Conservation (phyloP, 2,329 filamentous ascomycete genomes). For the Paracamarosporium sp. region DNA sequence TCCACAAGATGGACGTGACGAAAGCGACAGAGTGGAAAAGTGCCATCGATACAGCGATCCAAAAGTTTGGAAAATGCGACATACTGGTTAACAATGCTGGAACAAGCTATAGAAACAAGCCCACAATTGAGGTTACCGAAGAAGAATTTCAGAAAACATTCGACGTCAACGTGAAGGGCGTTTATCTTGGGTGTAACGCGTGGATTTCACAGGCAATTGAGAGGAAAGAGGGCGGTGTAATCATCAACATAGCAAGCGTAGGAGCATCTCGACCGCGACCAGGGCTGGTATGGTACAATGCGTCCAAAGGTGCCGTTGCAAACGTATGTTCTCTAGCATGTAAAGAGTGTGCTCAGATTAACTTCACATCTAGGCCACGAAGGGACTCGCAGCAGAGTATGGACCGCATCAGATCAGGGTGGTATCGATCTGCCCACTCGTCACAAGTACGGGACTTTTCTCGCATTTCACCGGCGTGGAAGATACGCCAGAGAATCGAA, state of each 20-base stretch:
- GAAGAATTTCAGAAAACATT: conserved; percentile 72
- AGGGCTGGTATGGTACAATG: conserved; percentile 40
- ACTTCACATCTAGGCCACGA: conserved; percentile 55
- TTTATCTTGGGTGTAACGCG: conserved; percentile 67
- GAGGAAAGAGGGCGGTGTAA: conserved; percentile 63
- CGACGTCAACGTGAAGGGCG: conserved; percentile 71
- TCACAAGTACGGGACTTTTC: conserved; percentile 71
- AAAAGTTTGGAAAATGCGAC: conserved; percentile 63
- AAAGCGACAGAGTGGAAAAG: conserved; percentile 58
- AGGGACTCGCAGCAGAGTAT: conserved; percentile 75
- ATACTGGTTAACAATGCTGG: conserved; percentile 69
- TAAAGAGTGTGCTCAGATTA: background rate
- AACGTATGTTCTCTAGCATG: conserved; percentile 22
- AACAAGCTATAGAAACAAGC: conserved; percentile 59
- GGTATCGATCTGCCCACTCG: conserved; percentile 73
- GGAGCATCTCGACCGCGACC: conserved; percentile 68
- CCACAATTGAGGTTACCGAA: conserved; percentile 69
- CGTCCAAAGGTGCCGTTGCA: conserved; percentile 26
- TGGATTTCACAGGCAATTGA: conserved; percentile 67
- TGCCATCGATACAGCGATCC: conserved; percentile 60
- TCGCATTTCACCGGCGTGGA: conserved; percentile 65
- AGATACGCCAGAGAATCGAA: conserved; percentile 63
- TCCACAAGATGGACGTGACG: conserved; percentile 60
- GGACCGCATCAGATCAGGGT: conserved; percentile 75
- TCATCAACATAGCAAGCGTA: conserved; percentile 72